phyloP scores from a whole-genome alignment of 129 eudicot genomes.

The Pseudognaphalium luteoalbum region DNA sequence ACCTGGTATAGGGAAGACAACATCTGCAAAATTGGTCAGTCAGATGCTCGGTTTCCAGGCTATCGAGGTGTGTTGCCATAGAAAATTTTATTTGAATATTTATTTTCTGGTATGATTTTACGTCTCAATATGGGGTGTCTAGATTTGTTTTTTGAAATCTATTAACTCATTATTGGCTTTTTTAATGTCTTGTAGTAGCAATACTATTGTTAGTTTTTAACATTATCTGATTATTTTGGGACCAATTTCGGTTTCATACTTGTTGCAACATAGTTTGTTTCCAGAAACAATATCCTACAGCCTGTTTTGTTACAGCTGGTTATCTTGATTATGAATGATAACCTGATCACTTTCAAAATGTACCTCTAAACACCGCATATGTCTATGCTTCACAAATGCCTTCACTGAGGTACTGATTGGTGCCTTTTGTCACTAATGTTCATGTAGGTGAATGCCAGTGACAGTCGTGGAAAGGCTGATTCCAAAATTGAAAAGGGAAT shows the following conservation, averaged over 20 bases:
- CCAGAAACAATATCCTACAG: background rate
- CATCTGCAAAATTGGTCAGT: slow-evolving; percentile 88
- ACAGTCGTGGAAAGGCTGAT: slow-evolving; percentile 97
- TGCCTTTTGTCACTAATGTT: background rate
- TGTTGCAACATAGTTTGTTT: background rate
- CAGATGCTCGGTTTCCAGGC: slow-evolving; percentile 88
- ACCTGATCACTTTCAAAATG: background rate
- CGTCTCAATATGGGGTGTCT: slow-evolving; percentile 10
- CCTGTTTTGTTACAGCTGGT: background rate
- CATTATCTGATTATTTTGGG: background rate
- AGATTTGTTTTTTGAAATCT: background rate
- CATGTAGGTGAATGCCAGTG: slow-evolving; percentile 93
- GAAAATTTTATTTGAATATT: background rate
- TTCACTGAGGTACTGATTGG: background rate
- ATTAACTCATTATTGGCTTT: background rate
- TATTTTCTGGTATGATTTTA: background rate
- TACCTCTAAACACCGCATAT: background rate
- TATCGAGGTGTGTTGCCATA: slow-evolving; percentile 58
- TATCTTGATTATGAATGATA: background rate
- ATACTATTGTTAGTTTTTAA: background rate
- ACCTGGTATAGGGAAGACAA: slow-evolving; percentile 98
- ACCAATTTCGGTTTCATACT: background rate
- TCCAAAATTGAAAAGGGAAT: slow-evolving; percentile 86
- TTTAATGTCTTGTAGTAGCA: background rate
- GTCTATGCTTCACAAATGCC: background rate